phyloP scores from a whole-genome alignment of 2,329 filamentous ascomycete species.

The Rhynchosporium agropyri region DNA sequence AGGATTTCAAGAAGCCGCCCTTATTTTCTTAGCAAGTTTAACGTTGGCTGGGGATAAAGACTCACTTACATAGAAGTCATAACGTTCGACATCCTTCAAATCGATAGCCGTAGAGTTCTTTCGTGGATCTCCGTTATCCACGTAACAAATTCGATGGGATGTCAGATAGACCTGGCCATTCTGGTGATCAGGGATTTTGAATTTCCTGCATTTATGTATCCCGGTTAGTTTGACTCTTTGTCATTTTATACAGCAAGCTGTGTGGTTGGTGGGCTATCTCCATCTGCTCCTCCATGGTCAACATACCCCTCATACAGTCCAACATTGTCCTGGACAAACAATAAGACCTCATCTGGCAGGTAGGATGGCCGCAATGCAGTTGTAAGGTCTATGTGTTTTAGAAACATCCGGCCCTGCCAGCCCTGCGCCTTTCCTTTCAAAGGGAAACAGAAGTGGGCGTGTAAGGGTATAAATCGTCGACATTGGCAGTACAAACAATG shows the following conservation, averaged over 20 bases:
- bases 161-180: conserved; percentile 97
- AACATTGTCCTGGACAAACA: conserved; percentile 97
- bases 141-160: conserved; percentile 92
- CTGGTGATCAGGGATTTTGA: conserved; percentile 91
- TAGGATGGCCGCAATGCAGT: conserved; percentile 93
- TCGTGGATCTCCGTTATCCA: conserved; percentile 84
- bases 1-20: conserved; percentile 94
- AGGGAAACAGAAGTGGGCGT: neutral
- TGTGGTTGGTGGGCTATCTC: neutral
- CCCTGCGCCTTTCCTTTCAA: conserved; percentile 7
- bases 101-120: conserved; percentile 84
- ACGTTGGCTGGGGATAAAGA: neutral
- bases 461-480: conserved; percentile 17
- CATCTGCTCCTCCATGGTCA: conserved; percentile 1
- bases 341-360: conserved; percentile 87
- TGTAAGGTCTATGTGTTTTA: conserved; percentile 93
- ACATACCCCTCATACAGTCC: conserved; percentile 95
- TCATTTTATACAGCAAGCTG: conserved; percentile 16
- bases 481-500: neutral
- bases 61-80: conserved; percentile 77
- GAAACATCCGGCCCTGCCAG: conserved; percentile 81
- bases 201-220: conserved; percentile 64
- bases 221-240: conserved; percentile 17
- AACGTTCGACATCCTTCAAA: conserved; percentile 86
- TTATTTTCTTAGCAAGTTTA: conserved; percentile 44